These are phyloP conservation scores for Porogramme epimiltina DNA, from an alignment of 1,284 basidiomycete species.

Conservation along the genomic window DNA sequence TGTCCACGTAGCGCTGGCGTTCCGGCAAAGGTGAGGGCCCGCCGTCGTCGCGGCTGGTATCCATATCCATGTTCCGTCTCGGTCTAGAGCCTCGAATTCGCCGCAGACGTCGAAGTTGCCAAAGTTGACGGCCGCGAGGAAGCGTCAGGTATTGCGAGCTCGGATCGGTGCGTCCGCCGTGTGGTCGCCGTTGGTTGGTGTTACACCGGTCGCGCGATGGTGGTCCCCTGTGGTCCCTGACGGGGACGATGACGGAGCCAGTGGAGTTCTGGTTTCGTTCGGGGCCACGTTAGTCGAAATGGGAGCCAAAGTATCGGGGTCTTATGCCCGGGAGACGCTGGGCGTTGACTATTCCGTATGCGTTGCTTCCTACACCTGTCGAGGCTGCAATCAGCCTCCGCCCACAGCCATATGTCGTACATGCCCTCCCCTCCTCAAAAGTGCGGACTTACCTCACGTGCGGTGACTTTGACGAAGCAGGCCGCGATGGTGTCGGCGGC, in stretches of 20 bases:
- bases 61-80: constrained; percentile 68
- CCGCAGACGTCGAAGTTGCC: constrained; percentile 58
- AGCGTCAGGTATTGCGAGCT: constrained; percentile 25
- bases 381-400: constrained; percentile 1
- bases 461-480: not conserved
- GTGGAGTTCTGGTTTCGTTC: constrained; percentile 60
- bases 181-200: constrained; percentile 40
- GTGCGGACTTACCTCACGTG: constrained; percentile 24
- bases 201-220: constrained; percentile 68
- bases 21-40: constrained; percentile 36
- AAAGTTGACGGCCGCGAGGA: constrained; percentile 44
- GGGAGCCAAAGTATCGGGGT: constrained; percentile 59
- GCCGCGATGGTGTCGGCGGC: too few species aligned
- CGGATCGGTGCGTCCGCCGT: constrained; percentile 34
- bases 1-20: constrained; percentile 40
- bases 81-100: constrained; percentile 63
- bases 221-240: constrained; percentile 75
- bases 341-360: constrained; percentile 25
- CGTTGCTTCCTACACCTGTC: constrained; percentile 32
- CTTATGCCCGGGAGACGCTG: constrained; percentile 36
- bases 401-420: too few species aligned
- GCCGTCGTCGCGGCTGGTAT: constrained; percentile 40
- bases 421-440: too few species aligned
- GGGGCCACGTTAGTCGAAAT: constrained; percentile 62
- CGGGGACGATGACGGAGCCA: constrained; percentile 51